Percentiles rank a stretch among this genome's conserved stretches.
phyloP scores from a whole-genome alignment of 1,284 basidiomycete genomes.

The Chondrostereum purpureum region DNA sequence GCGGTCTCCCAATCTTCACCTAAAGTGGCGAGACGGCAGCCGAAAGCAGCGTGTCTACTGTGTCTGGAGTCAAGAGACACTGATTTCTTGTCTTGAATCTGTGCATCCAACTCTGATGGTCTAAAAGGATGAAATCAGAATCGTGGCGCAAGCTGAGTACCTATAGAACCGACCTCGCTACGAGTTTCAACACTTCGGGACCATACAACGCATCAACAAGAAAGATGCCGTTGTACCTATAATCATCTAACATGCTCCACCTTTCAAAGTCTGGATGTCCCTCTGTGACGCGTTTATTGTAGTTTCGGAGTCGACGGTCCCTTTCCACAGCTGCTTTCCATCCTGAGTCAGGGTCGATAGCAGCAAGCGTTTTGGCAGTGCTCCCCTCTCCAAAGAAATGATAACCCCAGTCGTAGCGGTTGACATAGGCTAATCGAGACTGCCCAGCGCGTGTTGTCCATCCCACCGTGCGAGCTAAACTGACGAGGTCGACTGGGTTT shows the following conservation, averaged over 20 bases:
- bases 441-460: neutral
- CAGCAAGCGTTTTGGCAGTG: constrained; percentile 7
- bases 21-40: neutral
- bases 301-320: neutral
- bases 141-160: neutral
- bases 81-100: neutral
- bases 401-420: constrained; percentile 7
- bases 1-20: neutral
- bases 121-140: neutral
- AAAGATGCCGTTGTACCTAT: constrained; percentile 7
- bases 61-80: neutral
- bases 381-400: neutral
- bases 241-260: constrained; percentile 7
- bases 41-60: neutral
- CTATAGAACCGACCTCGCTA: constrained; percentile 6
- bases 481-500: constrained; percentile 2
- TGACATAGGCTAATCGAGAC: neutral
- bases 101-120: neutral
- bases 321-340: constrained; percentile 11
- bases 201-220: constrained; percentile 11
- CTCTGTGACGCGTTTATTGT: neutral
- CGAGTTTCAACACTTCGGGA: constrained; percentile 4
- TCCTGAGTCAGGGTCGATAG: constrained; percentile 10
- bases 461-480: neutral
- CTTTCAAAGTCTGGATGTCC: constrained; percentile 10